These are phyloP conservation scores for Breviolum minutum DNA, from an alignment of 73 alveolate species.

Conservation along the genomic window DNA sequence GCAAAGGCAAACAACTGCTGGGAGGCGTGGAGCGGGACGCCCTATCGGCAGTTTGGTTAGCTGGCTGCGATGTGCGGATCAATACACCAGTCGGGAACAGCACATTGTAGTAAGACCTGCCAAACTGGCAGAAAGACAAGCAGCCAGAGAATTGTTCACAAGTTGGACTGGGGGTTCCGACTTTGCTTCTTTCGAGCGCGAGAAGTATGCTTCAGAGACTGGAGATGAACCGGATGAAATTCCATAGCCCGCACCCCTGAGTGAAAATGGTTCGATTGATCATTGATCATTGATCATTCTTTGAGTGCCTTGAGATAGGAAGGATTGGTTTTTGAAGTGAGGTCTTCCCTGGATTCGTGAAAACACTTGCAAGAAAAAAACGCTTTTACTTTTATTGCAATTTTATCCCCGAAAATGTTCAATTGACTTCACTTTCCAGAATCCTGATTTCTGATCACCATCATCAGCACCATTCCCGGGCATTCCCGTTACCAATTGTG, in stretches of 20 bases:
- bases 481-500: no score
- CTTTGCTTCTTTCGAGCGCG: neutral
- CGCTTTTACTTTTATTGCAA: neutral
- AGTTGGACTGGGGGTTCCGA: neutral
- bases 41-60: neutral
- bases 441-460: no score
- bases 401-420: neutral
- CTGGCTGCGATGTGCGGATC: neutral
- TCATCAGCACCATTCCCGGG: no score
- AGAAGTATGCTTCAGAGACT: neutral
- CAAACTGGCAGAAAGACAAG: neutral
- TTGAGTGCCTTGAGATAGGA: no score
- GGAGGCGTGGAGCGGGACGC: constrained; percentile 17
- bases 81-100: neutral
- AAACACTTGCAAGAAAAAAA: neutral
- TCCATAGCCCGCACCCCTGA: neutral
- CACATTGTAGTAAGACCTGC: neutral
- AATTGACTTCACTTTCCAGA: no score
- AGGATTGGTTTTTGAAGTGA: no score
- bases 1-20: neutral
- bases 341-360: neutral
- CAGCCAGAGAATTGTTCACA: neutral
- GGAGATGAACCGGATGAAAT: neutral
- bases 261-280: neutral
- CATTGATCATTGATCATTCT: no score